Conservation (phyloP, 352 stramenopile genomes). For the Phytopythium sindhum region DNA sequence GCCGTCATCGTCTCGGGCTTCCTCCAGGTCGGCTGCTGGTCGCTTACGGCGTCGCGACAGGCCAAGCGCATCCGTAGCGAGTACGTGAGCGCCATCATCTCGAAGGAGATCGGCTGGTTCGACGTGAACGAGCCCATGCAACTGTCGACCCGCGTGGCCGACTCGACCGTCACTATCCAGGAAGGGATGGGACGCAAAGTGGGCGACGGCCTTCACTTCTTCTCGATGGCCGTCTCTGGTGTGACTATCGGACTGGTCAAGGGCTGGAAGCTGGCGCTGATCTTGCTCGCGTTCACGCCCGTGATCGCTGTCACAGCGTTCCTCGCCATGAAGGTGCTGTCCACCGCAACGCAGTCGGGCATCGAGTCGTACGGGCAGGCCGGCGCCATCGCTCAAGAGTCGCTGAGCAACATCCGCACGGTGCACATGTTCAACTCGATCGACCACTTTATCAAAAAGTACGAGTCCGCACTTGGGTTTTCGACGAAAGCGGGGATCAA, state of each 20-base stretch:
- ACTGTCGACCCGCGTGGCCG: slow-evolving; percentile 41
- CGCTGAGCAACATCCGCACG: slow-evolving; percentile 52
- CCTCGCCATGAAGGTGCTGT: slow-evolving; percentile 30
- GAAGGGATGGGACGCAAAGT: slow-evolving; percentile 52
- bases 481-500: slow-evolving; percentile 30
- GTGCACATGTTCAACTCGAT: slow-evolving; percentile 60
- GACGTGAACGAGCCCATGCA: slow-evolving; percentile 65
- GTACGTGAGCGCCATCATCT: slow-evolving; percentile 53
- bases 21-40: slow-evolving; percentile 60
- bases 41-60: slow-evolving; percentile 58
- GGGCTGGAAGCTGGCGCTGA: slow-evolving; percentile 52
- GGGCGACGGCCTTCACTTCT: slow-evolving; percentile 32
- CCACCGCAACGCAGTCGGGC: slow-evolving; percentile 20
- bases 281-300: slow-evolving; percentile 46
- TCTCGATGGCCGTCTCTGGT: slow-evolving; percentile 37
- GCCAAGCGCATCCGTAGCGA: slow-evolving; percentile 50
- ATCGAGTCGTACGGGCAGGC: slow-evolving; percentile 47
- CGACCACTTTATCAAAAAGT: slow-evolving; percentile 35
- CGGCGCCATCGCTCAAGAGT: slow-evolving; percentile 52
- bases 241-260: slow-evolving; percentile 46
- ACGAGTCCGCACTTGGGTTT: slow-evolving; percentile 27
- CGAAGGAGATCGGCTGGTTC: slow-evolving; percentile 69
- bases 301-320: slow-evolving; percentile 31
- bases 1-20: slow-evolving; percentile 46
- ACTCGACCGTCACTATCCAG: slow-evolving; percentile 47